phyloP scores from a whole-genome alignment of 495 filamentous ascomycete genomes.

The Aspergillus conjunctus region DNA sequence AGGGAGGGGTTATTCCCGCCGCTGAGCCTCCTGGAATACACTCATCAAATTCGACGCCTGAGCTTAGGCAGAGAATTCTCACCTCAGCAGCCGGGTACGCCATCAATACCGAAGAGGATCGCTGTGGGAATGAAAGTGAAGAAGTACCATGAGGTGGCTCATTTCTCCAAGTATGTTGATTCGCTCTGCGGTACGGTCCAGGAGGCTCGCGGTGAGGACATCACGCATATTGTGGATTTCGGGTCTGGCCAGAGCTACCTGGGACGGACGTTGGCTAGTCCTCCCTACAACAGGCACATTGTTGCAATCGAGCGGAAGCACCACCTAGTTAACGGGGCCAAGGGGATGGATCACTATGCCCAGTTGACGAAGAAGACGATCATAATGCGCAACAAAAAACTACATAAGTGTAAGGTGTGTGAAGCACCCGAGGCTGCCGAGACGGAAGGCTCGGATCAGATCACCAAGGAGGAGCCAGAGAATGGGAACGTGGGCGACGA shows the following conservation, averaged over 20 bases:
- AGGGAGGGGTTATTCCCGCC: conserved; percentile 62
- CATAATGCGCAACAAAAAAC: conserved; percentile 71
- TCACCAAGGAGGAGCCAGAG: conserved; percentile 31
- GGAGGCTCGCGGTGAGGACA: conserved; percentile 50
- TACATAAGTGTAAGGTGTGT: conserved; percentile 53
- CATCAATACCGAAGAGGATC: conserved; percentile 63
- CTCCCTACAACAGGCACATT: conserved; percentile 82
- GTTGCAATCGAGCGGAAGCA: conserved; percentile 88
- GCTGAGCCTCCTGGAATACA: conserved; percentile 68
- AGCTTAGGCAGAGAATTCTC: conserved; percentile 65
- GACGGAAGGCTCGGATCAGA: conserved; percentile 37
- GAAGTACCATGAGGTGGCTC: conserved; percentile 85
- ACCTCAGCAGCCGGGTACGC: conserved; percentile 32
- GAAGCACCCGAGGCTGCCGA: conserved; percentile 30
- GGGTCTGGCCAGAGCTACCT: conserved; percentile 96
- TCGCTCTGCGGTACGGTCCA: conserved; percentile 55
- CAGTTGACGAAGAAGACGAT: conserved; percentile 62
- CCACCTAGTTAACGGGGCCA: conserved; percentile 82
- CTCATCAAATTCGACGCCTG: conserved; percentile 70
- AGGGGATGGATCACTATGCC: conserved; percentile 76
- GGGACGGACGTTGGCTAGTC: conserved; percentile 79
- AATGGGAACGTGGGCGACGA: background rate
- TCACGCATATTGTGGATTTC: conserved; percentile 93
- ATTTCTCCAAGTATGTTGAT: conserved; percentile 65
- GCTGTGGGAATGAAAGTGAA: conserved; percentile 93